Conservation (phyloP, 495 filamentous ascomycete genomes). For the Penicillium ochrochloron region DNA sequence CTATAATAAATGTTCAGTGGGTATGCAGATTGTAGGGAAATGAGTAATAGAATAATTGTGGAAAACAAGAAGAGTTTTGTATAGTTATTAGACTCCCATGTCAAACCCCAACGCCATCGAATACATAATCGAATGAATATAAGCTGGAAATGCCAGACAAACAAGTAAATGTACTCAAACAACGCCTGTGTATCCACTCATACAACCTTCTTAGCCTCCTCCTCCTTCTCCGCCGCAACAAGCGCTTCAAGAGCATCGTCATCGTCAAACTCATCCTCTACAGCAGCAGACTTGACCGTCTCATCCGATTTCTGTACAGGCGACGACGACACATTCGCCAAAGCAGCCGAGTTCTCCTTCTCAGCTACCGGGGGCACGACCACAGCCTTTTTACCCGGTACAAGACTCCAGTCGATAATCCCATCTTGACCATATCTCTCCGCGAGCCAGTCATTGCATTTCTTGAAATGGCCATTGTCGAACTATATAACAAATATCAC, state of each 20-base stretch:
- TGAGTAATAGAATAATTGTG: neutral
- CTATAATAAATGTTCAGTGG: too few species aligned
- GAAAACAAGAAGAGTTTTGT: neutral
- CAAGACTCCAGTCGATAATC: conserved; percentile 87
- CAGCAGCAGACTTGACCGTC: conserved; percentile 12
- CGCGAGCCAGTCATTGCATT: conserved; percentile 87
- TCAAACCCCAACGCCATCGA: neutral
- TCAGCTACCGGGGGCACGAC: conserved; percentile 21
- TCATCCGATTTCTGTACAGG: conserved; percentile 12
- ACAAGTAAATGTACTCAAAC: neutral
- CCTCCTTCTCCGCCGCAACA: conserved; percentile 34
- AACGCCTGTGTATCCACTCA: neutral
- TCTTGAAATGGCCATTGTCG: conserved; percentile 82
- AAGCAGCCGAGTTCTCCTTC: conserved; percentile 27
- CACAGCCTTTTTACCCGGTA: conserved; percentile 34
- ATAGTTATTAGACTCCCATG: neutral
- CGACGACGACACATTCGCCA: conserved; percentile 13
- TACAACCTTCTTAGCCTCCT: neutral
- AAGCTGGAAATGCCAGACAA: neutral
- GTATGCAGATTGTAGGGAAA: too few species aligned
- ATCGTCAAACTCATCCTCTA: conserved; percentile 44
- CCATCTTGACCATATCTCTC: conserved; percentile 74
- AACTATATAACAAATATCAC: conserved; percentile 52
- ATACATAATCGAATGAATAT: neutral
- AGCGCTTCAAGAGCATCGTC: conserved; percentile 48